Evolutionary conservation across 2,329 filamentous ascomycete genomes (phyloP).

Genomic region (Neonectria coccinea): DNA sequence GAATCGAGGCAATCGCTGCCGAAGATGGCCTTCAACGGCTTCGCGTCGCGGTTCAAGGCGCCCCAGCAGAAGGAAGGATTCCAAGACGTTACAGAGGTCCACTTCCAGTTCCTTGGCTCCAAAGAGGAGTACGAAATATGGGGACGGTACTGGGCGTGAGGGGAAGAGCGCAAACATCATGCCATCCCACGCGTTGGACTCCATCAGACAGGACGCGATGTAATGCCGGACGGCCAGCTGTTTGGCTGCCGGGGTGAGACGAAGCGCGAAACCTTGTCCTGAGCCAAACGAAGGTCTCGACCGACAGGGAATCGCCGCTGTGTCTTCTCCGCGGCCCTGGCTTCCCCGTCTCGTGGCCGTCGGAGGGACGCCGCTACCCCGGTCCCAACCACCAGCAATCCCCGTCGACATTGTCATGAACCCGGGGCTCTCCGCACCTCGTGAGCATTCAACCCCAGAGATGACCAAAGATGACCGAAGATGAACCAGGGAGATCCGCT

Average conservation of each 20-base stretch:
- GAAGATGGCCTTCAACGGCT: constrained; percentile 82
- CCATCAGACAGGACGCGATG: constrained; percentile 16
- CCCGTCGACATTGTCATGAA: constrained; percentile 8
- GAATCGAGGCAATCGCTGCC: constrained; percentile 82
- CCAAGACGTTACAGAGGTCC: constrained; percentile 78
- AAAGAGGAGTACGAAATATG: constrained; percentile 77
- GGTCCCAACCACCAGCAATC: constrained; percentile 5
- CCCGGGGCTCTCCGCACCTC: constrained; percentile 17
- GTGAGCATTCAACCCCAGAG: not conserved
- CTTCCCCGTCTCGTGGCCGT: not conserved
- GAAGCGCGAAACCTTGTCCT: constrained; percentile 8
- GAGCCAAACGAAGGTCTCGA: constrained; percentile 1
- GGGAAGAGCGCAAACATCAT: constrained; percentile 32
- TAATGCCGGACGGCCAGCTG: not conserved
- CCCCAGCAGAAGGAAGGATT: constrained; percentile 85
- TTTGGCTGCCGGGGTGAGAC: not conserved
- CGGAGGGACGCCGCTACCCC: constrained; percentile 27
- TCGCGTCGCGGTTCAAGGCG: constrained; percentile 76
- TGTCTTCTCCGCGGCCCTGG: not conserved
- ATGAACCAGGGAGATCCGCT: constrained; percentile 17
- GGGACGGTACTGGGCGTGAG: constrained; percentile 80
- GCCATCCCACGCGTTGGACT: constrained; percentile 34
- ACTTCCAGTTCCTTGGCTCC: constrained; percentile 80
- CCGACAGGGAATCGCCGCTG: not conserved
- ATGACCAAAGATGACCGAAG: not conserved